phyloP scores from a whole-genome alignment of 2,329 filamentous ascomycete genomes.

The Aspergillus sojae region DNA sequence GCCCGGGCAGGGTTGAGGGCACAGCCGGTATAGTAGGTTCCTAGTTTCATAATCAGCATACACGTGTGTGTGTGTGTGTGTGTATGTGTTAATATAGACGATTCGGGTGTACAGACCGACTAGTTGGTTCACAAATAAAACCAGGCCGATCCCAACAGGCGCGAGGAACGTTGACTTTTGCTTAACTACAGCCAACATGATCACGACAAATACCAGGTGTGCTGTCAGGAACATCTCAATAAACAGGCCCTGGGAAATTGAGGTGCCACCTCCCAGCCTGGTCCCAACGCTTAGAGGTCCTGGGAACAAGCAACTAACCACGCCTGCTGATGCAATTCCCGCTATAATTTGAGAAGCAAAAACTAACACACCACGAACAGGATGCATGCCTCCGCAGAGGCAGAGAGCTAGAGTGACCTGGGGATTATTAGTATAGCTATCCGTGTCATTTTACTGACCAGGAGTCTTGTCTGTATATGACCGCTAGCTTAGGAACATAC shows the following conservation, averaged over 20 bases:
- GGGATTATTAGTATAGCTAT: background rate
- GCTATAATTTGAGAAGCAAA: conserved; percentile 61
- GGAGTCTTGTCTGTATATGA: background rate
- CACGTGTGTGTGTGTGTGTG: too few species aligned
- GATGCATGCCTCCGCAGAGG: conserved; percentile 58
- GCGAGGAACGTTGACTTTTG: conserved; percentile 72
- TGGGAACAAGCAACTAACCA: conserved; percentile 61
- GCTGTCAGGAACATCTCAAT: conserved; percentile 69
- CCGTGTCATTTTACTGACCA: background rate
- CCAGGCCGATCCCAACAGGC: conserved; percentile 70
- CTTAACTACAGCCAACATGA: conserved; percentile 73
- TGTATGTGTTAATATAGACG: background rate
- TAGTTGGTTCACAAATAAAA: conserved; percentile 66
- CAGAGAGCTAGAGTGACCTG: conserved; percentile 62
- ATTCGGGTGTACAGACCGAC: conserved; percentile 37
- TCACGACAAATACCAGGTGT: conserved; percentile 65
- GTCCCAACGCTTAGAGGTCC: conserved; percentile 61
- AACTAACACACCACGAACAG: conserved; percentile 55
- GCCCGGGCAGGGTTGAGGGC: conserved; percentile 53
- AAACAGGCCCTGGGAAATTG: conserved; percentile 62
- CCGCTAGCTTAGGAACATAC: conserved; percentile 28
- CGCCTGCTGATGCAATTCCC: conserved; percentile 61
- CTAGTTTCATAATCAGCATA: background rate
- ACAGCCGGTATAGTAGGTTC: conserved; percentile 48
- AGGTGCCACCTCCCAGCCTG: conserved; percentile 55